Evolutionary conservation across 345 rosid species (phyloP), one percentile per base, ranked within the genome.

Genomic region (Noccaea caerulescens): DNA sequence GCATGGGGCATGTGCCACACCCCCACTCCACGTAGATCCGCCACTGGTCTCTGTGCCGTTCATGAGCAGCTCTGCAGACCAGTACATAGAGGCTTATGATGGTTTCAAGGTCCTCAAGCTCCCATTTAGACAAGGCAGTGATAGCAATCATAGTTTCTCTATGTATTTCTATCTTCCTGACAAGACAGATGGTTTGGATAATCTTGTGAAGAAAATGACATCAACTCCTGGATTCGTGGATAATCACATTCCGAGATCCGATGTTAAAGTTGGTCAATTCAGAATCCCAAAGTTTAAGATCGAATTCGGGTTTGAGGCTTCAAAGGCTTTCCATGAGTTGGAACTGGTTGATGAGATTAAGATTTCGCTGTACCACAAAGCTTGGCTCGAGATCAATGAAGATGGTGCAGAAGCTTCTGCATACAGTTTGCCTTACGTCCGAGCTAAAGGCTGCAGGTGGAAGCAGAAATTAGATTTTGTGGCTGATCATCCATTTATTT

Each of bases 271-370:
- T 52, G 70, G 47, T 36, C 14, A 50, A 9, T 53, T 67, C 6
- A 23, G 1, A 43, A 53, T 67, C 9, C 61, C 62, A 52, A 63
- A 47, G 68, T 63, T 63, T 63, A 46, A 33, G 55, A 45, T 63
- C 11, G 30, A 14, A 6, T 63, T 66, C n/a, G 61, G 50, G 20
- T 52, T 53, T 43, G 11, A 7, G 3, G 50, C 50, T 23, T 4
- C 25, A 52, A 14, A 1, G 6, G 13, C 1, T 50, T 66, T 66
- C 7, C 11, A 50, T 0, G 30, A 27, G 30, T 27, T 27, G 4
- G 10, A 7, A 47, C 36, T 65, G 20, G 34, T 12, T 6, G 10
- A 18, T 6, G 8, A 8, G 25, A 7, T 8, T 27, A 27, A 36
- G 39, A 7, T 1, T 7, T 36, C 8, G 39, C 2, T 51, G 45